Evolutionary conservation across 306 rosid genomes (phyloP).

Genomic region (Cucumis cinereus): DNA sequence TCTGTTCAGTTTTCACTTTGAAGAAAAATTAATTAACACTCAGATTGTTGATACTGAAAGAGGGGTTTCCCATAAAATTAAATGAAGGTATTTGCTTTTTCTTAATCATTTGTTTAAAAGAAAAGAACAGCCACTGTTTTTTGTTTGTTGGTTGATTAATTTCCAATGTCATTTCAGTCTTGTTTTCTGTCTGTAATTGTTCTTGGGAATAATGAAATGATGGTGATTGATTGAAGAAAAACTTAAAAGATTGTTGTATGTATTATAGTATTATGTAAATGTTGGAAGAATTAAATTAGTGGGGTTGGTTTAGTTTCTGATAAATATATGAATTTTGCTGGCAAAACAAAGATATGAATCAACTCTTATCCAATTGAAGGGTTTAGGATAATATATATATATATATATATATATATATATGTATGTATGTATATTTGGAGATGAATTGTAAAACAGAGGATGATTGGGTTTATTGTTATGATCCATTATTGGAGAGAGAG

Average conservation of each 20-base stretch:
- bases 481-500: neutral
- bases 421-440: too few relatives aligned
- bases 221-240: neutral
- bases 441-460: neutral
- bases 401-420: too few relatives aligned
- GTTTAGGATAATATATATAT: too few relatives aligned
- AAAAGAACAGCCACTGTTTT: neutral
- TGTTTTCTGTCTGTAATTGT: neutral
- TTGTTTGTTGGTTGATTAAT: neutral
- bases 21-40: neutral
- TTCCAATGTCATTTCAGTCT: neutral
- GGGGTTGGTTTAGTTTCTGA: neutral
- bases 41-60: slow-evolving; percentile 3
- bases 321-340: neutral
- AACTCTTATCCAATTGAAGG: neutral
- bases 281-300: neutral
- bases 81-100: neutral
- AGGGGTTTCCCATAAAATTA: neutral
- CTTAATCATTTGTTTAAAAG: neutral
- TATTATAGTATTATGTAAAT: neutral
- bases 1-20: neutral
- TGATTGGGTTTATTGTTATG: neutral
- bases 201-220: neutral
- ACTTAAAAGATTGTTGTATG: too few relatives aligned
- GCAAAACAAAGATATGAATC: neutral